Percentiles rank a stretch among this genome's conserved stretches.
phyloP scores from a whole-genome alignment of 1,284 basidiomycete species.

The Ceratobasidium theobromae region DNA sequence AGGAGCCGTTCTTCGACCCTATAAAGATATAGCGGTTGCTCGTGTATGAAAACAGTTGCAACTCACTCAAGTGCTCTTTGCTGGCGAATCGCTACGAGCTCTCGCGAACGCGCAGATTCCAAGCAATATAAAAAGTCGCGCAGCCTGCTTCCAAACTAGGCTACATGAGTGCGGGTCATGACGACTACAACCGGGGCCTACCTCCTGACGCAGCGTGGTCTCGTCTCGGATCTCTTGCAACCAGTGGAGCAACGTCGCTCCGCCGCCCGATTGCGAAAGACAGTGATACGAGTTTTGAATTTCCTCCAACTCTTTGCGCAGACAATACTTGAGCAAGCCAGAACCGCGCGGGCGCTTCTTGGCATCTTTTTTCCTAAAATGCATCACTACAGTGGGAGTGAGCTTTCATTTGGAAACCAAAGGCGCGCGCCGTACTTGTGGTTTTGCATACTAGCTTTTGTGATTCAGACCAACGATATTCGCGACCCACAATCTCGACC shows the following conservation, averaged over 20 bases:
- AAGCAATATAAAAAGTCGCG: not conserved
- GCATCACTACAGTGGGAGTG: not conserved
- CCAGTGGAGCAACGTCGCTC: not conserved
- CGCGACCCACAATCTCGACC: not conserved
- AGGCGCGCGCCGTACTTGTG: not conserved
- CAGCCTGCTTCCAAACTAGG: not conserved
- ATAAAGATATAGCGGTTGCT: not conserved
- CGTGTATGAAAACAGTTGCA: not conserved
- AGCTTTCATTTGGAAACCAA: not conserved
- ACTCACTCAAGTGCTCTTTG: not conserved
- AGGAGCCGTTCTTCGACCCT: not conserved
- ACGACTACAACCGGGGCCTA: not conserved
- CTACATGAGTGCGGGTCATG: no score
- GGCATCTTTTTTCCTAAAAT: not conserved
- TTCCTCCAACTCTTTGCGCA: not conserved
- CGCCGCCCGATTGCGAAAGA: not conserved
- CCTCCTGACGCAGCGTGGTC: not conserved
- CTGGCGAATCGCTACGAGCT: not conserved
- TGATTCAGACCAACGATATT: not conserved
- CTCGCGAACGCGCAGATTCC: not conserved
- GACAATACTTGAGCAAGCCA: not conserved
- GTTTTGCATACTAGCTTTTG: not conserved
- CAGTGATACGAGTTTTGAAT: not conserved
- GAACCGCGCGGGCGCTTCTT: not conserved
- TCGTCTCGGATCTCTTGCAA: not conserved